Percentiles rank a stretch among this genome's conserved stretches.
Evolutionary conservation across 495 filamentous ascomycete genomes (phyloP).

Genomic region (Talaromyces wortmannii): DNA sequence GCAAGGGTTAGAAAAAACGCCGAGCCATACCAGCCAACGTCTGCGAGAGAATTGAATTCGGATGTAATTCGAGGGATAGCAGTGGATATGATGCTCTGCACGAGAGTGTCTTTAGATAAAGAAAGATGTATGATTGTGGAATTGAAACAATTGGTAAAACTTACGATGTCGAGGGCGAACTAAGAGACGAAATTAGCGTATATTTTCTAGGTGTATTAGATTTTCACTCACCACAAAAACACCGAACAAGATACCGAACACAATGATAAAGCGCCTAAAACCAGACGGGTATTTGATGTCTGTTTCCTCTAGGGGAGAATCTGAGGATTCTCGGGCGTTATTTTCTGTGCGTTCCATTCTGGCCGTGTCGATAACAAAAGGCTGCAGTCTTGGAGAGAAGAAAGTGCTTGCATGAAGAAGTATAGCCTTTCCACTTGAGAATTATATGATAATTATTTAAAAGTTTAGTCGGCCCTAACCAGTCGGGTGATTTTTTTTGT

Average conservation of each 20-base stretch:
- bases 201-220: background rate
- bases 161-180: background rate
- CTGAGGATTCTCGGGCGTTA: background rate
- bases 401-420: background rate
- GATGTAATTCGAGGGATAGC: constrained; percentile 54
- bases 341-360: background rate
- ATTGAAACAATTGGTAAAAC: background rate
- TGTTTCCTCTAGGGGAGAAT: background rate
- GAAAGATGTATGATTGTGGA: background rate
- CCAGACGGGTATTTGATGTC: background rate
- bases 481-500: background rate
- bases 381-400: background rate
- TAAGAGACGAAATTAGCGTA: background rate
- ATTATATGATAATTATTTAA: too few relatives aligned
- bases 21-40: constrained; percentile 60
- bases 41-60: constrained; percentile 55
- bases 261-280: background rate
- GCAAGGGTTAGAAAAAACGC: constrained; percentile 61
- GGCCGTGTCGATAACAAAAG: background rate
- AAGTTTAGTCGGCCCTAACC: too few relatives aligned
- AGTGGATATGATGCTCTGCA: background rate
- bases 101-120: background rate
- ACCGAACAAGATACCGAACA: background rate
- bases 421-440: background rate
- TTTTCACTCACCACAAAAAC: background rate